These are phyloP conservation scores for Pseudozyma pruni DNA, from an alignment of 1,284 basidiomycete species.

Conservation along the genomic window DNA sequence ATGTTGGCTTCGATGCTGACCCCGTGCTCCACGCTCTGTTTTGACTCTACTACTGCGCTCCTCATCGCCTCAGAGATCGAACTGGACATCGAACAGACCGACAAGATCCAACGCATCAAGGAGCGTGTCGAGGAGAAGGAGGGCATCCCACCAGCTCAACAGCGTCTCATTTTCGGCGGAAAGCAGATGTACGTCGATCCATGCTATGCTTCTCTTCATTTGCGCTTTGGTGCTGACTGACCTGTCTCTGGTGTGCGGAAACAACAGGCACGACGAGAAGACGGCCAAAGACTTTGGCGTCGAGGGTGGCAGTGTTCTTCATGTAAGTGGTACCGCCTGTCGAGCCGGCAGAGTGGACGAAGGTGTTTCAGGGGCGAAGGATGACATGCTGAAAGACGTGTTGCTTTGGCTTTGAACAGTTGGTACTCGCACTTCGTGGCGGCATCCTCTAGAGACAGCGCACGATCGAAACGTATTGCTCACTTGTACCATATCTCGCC, in stretches of 20 bases:
- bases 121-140: slow-evolving; percentile 99
- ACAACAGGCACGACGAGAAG: slow-evolving; percentile 67
- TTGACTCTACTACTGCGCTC: too few relatives aligned
- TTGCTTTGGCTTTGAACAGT: slow-evolving; percentile 26
- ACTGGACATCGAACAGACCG: slow-evolving; percentile 91
- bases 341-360: not conserved
- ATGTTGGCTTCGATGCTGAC: too few relatives aligned
- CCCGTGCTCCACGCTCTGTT: too few relatives aligned
- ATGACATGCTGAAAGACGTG: too few relatives aligned
- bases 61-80: slow-evolving; percentile 80
- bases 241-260: too few relatives aligned
- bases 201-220: not conserved
- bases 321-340: slow-evolving; percentile 52
- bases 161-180: slow-evolving; percentile 92
- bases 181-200: slow-evolving; percentile 90
- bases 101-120: slow-evolving; percentile 96
- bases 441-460: slow-evolving; percentile 26
- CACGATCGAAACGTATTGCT: too few relatives aligned
- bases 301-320: slow-evolving; percentile 66
- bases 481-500: not conserved
- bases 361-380: too few relatives aligned
- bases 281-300: slow-evolving; percentile 67
- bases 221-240: not conserved
- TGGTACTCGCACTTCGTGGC: slow-evolving; percentile 62
- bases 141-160: slow-evolving; percentile 95